These are phyloP conservation scores for Phytopythium kandeliae DNA, from an alignment of 352 stramenopile species.

Conservation along the genomic window DNA sequence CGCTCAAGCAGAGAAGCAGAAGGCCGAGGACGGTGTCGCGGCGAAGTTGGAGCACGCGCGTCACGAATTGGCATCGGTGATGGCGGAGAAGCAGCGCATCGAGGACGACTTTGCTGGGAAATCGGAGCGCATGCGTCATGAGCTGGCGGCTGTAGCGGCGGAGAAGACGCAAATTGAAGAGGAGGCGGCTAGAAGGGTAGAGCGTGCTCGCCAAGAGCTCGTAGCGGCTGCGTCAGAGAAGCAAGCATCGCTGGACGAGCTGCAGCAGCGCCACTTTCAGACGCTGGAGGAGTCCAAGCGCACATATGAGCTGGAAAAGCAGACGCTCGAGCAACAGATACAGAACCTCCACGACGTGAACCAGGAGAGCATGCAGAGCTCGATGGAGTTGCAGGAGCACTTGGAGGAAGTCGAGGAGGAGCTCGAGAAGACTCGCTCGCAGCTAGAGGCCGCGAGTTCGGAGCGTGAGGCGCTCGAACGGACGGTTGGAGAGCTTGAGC, in stretches of 20 bases:
- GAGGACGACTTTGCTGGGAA: slow-evolving; percentile 4
- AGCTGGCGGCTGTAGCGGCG: slow-evolving; percentile 29
- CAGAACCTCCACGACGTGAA: slow-evolving; percentile 60
- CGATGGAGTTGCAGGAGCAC: slow-evolving; percentile 53
- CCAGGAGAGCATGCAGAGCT: slow-evolving; percentile 48
- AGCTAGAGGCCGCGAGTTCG: slow-evolving; percentile 23
- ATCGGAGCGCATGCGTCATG: slow-evolving; percentile 17
- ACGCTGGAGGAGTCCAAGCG: slow-evolving; percentile 15
- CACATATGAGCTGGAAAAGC: slow-evolving; percentile 17
- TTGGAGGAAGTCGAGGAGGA: slow-evolving; percentile 49
- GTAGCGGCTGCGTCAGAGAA: slow-evolving; percentile 9
- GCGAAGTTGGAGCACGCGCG: slow-evolving; percentile 11
- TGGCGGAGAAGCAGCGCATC: slow-evolving; percentile 5
- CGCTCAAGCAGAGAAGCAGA: slow-evolving; percentile 2
- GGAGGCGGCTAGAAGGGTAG: slow-evolving; percentile 16
- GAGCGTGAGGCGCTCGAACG: slow-evolving; percentile 21
- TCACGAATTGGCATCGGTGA: slow-evolving; percentile 32
- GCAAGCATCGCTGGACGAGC: slow-evolving; percentile 14
- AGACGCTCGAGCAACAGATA: slow-evolving; percentile 48
- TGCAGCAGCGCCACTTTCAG: slow-evolving; percentile 21
- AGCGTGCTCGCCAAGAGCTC: slow-evolving; percentile 19
- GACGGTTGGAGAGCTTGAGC: slow-evolving; percentile 24
- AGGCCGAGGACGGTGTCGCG: slow-evolving; percentile 6
- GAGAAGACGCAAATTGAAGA: slow-evolving; percentile 27
- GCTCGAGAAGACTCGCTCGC: slow-evolving; percentile 17